Conservation (phyloP, 768 basidiomycete species). For the Lactarius sanguifluus region DNA sequence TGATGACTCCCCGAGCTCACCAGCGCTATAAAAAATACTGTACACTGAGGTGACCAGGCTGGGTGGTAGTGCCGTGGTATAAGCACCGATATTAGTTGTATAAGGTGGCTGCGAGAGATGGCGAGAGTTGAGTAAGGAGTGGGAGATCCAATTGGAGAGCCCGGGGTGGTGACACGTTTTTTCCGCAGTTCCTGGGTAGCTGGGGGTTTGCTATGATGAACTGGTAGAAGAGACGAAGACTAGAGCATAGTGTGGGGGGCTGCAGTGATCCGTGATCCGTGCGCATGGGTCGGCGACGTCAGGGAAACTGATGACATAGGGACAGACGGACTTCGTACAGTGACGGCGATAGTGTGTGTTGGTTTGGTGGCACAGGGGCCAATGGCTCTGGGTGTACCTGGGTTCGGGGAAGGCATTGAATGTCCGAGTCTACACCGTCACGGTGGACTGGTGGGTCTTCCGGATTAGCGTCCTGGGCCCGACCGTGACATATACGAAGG, state of each 20-base stretch:
- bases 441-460: neutral
- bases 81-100: neutral
- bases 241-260: neutral
- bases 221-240: neutral
- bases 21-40: neutral
- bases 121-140: too few species aligned
- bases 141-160: neutral
- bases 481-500: neutral
- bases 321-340: neutral
- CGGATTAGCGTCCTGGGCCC: too few species aligned
- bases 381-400: too few species aligned
- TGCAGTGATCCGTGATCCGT: neutral
- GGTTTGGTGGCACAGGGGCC: too few species aligned
- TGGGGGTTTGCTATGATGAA: neutral
- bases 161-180: too few species aligned
- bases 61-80: too few species aligned
- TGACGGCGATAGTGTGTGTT: neutral
- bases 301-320: neutral
- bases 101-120: neutral
- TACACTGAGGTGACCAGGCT: neutral
- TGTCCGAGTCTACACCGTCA: neutral
- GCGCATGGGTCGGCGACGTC: neutral
- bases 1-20: neutral
- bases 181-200: neutral
- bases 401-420: neutral